phyloP scores from a whole-genome alignment of 2,329 filamentous ascomycete genomes.

The Nakataea oryzae region DNA sequence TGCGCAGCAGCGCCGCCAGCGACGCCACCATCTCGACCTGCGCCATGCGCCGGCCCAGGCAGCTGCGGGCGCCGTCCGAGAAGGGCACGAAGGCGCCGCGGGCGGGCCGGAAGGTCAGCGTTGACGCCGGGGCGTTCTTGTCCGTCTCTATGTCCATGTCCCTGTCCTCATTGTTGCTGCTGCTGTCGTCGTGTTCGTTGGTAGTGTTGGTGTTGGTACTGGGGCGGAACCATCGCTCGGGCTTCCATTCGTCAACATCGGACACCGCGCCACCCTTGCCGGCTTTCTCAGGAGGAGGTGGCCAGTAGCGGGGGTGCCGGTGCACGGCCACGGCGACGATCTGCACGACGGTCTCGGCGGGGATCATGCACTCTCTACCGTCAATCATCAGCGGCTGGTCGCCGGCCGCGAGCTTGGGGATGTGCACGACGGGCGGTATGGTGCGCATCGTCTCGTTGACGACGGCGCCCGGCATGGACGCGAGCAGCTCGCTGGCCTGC shows the following conservation, averaged over 20 bases:
- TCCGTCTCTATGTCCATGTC: slow-evolving; percentile 35
- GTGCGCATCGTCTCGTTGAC: slow-evolving; percentile 70
- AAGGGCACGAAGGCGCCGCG: slow-evolving; percentile 49
- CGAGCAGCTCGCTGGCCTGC: slow-evolving; percentile 48
- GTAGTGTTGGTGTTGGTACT: slow-evolving; percentile 14
- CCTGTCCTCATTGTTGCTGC: slow-evolving; percentile 19
- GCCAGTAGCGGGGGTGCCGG: slow-evolving; percentile 66
- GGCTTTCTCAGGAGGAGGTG: slow-evolving; percentile 28
- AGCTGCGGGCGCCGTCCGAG: slow-evolving; percentile 45
- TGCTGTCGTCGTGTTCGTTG: slow-evolving; percentile 10
- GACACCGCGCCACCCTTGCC: slow-evolving; percentile 29
- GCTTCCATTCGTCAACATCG: slow-evolving; percentile 59
- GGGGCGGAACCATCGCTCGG: slow-evolving; percentile 59
- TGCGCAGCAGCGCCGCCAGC: slow-evolving; percentile 42
- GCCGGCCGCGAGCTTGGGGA: slow-evolving; percentile 53
- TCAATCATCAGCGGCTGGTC: slow-evolving; percentile 49
- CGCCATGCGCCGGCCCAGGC: slow-evolving; percentile 46
- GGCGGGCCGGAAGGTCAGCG: slow-evolving; percentile 46
- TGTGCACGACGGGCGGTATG: slow-evolving; percentile 58
- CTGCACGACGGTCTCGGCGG: slow-evolving; percentile 42
- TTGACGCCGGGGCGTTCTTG: slow-evolving; percentile 50
- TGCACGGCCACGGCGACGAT: slow-evolving; percentile 48
- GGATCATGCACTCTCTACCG: slow-evolving; percentile 47
- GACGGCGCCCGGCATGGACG: slow-evolving; percentile 60
- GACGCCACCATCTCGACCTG: slow-evolving; percentile 48